Evolutionary conservation across 2,329 filamentous ascomycete genomes (phyloP).

Genomic region (Talaromyces sp.): DNA sequence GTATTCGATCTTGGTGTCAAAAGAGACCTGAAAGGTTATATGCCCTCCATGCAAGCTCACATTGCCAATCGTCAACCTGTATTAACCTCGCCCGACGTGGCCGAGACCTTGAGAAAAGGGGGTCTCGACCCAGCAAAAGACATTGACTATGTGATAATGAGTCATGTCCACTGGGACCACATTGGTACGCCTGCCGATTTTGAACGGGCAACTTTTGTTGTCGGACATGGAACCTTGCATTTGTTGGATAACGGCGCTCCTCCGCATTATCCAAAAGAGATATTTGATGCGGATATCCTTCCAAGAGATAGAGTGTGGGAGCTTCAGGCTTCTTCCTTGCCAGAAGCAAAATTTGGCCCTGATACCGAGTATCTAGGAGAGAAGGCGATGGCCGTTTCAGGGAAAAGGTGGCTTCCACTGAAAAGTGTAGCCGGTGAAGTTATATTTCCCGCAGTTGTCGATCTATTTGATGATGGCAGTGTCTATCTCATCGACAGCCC

Average conservation of each 20-base stretch:
- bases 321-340: not conserved
- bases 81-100: constrained; percentile 42
- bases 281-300: not conserved
- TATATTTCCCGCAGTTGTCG: not conserved
- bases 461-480: not conserved
- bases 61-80: constrained; percentile 44
- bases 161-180: constrained; percentile 58
- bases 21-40: constrained; percentile 42
- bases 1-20: constrained; percentile 54
- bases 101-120: constrained; percentile 33
- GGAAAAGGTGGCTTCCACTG: not conserved
- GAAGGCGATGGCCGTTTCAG: not conserved
- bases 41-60: constrained; percentile 41
- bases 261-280: constrained; percentile 30
- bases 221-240: constrained; percentile 41
- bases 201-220: constrained; percentile 43
- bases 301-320: constrained; percentile 4
- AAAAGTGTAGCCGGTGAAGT: not conserved
- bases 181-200: constrained; percentile 53
- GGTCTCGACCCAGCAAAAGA: constrained; percentile 24
- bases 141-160: constrained; percentile 44
- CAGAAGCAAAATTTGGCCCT: not conserved
- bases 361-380: not conserved
- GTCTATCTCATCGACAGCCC: constrained; percentile 3
- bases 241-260: constrained; percentile 31